Evolutionary conservation across 2,329 filamentous ascomycete species (phyloP), one percentile per base, ranked within the genome.

Genomic region (Sphaceloma murrayae): DNA sequence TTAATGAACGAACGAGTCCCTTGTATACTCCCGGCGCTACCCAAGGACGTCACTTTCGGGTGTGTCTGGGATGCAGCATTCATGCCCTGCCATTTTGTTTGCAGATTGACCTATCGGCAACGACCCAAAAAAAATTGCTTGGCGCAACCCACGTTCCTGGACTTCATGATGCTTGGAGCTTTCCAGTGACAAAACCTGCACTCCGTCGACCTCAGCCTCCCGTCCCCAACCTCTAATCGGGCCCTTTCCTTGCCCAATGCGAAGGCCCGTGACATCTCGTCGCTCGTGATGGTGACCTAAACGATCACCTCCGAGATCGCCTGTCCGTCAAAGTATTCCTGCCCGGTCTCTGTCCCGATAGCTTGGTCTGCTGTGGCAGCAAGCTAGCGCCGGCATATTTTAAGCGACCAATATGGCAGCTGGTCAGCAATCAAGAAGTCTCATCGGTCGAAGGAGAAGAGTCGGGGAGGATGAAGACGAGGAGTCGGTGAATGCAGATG

Each of bases 401-500:
- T 26, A 40, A 26, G 43, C 32, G 43, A 45, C 24, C 34, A 26
- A 34, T 9, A 75, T 74, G 71, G 67, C 66, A 58, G 62, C 66
- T 45, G 61, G 72, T 57, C 73, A 75, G 22, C 53, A 56, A 58
- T 75, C 77, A 62, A 79, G 74, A 65, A 80, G 78, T 64, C 62
- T 77, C 55, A 74, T 82, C 62, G 77, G 77, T 59, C 76, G 76
- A 54, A 75, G 80, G 57, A 77, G 80, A 60, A 75, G 79, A 54
- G 72, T 78, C 52, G 78, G 79, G 62, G 79, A 84, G 59, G 79
- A 73, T 53, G 80, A 83, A 55, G 80, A 83, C 52, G 79, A 83
- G 40, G 62, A 67, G 51, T 58, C 56, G 29, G 54, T 73, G 48
- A 66, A 65, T 42, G 72, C 73, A 46, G 71, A 73, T 40, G 75